Evolutionary conservation across 805 yeast genomes (phyloP), one percentile per base, ranked within the genome.

Genomic region (Tetrapisispora iriomotensis): DNA sequence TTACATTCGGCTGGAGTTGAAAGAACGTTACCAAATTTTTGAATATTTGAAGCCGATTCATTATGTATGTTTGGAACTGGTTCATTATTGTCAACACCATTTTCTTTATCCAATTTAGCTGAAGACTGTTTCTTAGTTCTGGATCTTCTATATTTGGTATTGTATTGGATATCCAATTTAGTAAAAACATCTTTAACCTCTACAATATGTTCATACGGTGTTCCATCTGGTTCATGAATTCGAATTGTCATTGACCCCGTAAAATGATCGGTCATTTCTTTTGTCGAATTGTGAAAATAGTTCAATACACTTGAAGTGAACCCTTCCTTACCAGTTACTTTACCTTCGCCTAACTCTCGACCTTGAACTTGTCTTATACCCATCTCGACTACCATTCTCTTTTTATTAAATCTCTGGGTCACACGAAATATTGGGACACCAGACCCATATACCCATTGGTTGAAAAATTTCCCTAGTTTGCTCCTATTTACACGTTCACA

Each of bases 201-300:
- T 18, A 92, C 95, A 35, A 92, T 90, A 58, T 92, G 99, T 54
- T 92, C 99, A 55, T 92, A 92, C 0, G 99, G 98, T 0, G 97
- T 86, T 8, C 98, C 98, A 60, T 92, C 97, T 0, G 96, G 94
- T 54, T 92, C 99, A 56, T 92, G 98, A 27, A 92, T 88, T 52
- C 98, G 69, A 27, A 92, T 84, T 0, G 99, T 92, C 83, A 92
- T 85, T 0, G 97, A 96, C 0, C 99, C 99, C 0, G 84, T 73
- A 53, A 88, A 85, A 2, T 79, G 71, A 0, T 59, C 51, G 2
- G 58, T 51, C 17, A 46, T 34, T 22, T 47, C 47, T 18, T 46
- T 43, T 5, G 46, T 36, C 6, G 49, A 54, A 21, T 49, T 43
- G 17, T 52, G 46, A 23, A 58, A 25, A 18, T 51, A 46, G 29